Base-by-base conservation (phyloP, 345 rosid species). In the Salix exigua region DNA sequence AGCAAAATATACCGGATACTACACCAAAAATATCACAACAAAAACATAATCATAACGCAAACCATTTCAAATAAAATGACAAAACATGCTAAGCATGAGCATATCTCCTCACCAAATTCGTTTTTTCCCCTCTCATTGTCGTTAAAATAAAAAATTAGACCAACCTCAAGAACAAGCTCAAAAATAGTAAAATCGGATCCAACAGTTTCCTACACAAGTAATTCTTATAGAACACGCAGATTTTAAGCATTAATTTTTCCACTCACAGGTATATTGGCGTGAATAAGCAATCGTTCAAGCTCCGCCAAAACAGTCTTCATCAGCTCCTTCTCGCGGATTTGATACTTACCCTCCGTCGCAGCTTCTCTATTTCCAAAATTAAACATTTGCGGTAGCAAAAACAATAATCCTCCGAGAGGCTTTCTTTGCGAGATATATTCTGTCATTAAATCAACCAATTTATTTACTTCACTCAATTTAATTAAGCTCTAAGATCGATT, bases 1-100 rank as follows among this genome's bases (percentile, higher is more conserved):
- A 7, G 97, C 94, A 73, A 96, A 96, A 87, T 96, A 96, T 60
- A 92, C 98, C 31, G 99, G 99, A 86, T 85, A 96, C 99, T 96
- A 90, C 8, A 53, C 40, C 67, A 30, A 77, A 51, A 83, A 70
- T 14, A 69, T 71, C 16, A 31, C 74, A 72, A 25, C 17, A 44
- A n/a, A 80, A 35, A 66, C 67, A 33, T 2, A 25, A 73, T 2
- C 2, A 25, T 31, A 7, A 31, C 33, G 33, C 71, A 69, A 33
- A 55, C 65, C 19, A 26, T 50, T 75, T 44, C 42, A 31, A n/a
- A 6, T 16, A 78, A 53, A 7, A 72, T 42, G 16, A 40, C 19
- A 60, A 7, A 25, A 40, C 12, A 40, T 40, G 44, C 44, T 40
- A 40, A 40, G 44, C 44, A 40, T 40, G 44, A 40, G 44, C 44